Percentiles rank a stretch among this genome's conserved stretches.
Conservation (phyloP, 352 stramenopile genomes). For the Pilasporangium apinafurcum region DNA sequence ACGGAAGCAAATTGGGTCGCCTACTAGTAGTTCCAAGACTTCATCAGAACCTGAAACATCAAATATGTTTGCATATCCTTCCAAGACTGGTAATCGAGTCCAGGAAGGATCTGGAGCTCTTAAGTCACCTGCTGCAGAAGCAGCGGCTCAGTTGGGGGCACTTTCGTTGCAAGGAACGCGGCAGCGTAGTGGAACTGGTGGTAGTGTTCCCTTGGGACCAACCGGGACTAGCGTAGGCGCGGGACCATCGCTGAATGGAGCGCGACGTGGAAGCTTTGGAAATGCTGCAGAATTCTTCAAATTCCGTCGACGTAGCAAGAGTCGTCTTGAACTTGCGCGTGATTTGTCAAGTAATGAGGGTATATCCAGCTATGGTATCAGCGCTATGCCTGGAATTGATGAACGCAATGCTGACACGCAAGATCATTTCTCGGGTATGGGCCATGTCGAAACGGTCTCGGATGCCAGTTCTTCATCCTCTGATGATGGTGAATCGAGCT, state of each 20-base stretch:
- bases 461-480: constrained; percentile 45
- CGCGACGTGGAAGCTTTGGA: constrained; percentile 68
- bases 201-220: constrained; percentile 11
- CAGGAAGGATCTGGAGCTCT: no score
- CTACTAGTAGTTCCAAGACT: constrained; percentile 19
- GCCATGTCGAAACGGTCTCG: constrained; percentile 36
- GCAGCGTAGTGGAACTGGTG: constrained; percentile 24
- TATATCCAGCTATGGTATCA: constrained; percentile 51
- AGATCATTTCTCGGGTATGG: constrained; percentile 30
- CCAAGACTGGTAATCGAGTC: constrained; percentile 10
- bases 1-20: constrained; percentile 54
- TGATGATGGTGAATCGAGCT: constrained; percentile 51
- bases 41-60: constrained; percentile 12
- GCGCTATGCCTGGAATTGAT: constrained; percentile 69
- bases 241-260: constrained; percentile 27
- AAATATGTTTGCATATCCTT: constrained; percentile 35
- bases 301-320: constrained; percentile 83
- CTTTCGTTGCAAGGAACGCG: constrained; percentile 34
- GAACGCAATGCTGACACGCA: constrained; percentile 43
- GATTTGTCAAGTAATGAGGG: constrained; percentile 40
- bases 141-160: constrained; percentile 56
- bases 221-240: constrained; percentile 6
- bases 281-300: constrained; percentile 85
- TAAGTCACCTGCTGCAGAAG: constrained; percentile 56
- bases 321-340: constrained; percentile 66